phyloP scores from a whole-genome alignment of 148 eudicot species.

The Nepenthes gracilis region DNA sequence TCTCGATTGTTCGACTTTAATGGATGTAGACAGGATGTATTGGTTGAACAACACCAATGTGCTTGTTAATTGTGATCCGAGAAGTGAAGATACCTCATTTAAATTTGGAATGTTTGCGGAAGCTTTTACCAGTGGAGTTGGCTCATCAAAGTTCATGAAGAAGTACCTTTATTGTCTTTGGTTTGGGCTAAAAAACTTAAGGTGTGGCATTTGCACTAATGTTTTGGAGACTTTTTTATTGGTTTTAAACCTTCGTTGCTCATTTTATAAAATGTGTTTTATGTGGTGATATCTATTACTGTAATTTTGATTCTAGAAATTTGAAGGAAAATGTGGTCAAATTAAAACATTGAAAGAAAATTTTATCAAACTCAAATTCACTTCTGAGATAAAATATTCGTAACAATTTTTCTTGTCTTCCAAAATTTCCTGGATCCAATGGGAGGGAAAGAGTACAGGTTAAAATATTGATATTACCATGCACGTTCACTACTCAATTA shows the following conservation, averaged over 20 bases:
- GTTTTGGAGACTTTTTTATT: background rate
- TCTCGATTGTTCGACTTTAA: slow-evolving; percentile 46
- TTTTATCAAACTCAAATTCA: background rate
- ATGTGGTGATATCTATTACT: background rate
- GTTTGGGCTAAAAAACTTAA: slow-evolving; percentile 82
- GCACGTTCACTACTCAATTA: too few species aligned
- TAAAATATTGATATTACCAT: too few species aligned
- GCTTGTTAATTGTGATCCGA: slow-evolving; percentile 48
- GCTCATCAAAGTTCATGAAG: slow-evolving; percentile 39
- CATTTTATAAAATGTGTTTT: background rate
- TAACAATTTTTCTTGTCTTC: too few species aligned
- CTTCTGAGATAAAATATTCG: background rate
- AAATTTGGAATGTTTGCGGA: slow-evolving; percentile 81
- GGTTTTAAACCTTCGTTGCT: background rate
- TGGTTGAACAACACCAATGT: slow-evolving; percentile 57
- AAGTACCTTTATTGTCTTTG: slow-evolving; percentile 85
- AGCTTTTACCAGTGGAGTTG: slow-evolving; percentile 73
- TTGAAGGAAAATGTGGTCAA: background rate
- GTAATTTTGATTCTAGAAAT: too few species aligned
- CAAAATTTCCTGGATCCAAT: background rate
- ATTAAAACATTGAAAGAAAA: background rate
- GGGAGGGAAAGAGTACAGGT: too few species aligned
- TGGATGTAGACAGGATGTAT: slow-evolving; percentile 25
- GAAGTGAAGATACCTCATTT: slow-evolving; percentile 43
- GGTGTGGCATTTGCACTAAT: slow-evolving; percentile 24